Evolutionary conservation across 225 moss, liverwort and hornwort genomes (phyloP).

Genomic region (Climacium dendroides): DNA sequence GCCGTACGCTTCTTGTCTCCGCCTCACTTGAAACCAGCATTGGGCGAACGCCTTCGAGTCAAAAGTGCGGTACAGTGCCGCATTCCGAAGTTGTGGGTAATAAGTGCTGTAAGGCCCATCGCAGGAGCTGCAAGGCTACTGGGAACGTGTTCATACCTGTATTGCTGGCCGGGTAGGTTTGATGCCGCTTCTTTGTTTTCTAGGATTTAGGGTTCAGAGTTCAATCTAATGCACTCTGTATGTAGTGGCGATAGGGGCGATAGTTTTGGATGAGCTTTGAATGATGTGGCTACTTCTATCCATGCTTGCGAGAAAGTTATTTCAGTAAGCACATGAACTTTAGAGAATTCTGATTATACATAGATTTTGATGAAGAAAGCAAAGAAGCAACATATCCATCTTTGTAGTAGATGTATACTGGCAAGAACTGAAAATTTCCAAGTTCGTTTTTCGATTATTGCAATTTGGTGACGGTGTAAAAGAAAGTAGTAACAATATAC

Average conservation of each 20-base stretch:
- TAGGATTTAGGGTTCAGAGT: background rate
- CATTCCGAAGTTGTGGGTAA: background rate
- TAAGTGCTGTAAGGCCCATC: background rate
- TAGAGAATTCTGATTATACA: no score
- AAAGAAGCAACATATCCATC: no score
- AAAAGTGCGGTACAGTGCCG: background rate
- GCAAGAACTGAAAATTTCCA: no score
- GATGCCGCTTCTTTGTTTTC: background rate
- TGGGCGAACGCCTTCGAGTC: background rate
- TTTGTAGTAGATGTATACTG: no score
- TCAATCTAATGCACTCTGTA: background rate
- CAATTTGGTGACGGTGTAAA: no score
- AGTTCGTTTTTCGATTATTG: no score
- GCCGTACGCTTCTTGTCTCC: background rate
- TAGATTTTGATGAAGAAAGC: no score
- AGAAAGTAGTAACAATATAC: no score
- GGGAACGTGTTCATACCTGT: conserved; percentile 54
- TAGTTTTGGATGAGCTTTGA: no score
- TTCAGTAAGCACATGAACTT: no score
- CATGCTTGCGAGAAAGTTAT: no score
- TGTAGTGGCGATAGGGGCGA: background rate
- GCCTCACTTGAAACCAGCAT: background rate
- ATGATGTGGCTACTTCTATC: no score
- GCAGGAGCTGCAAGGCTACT: conserved; percentile 53
- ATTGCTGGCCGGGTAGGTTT: conserved; percentile 33